Percentiles rank a stretch among this genome's conserved stretches.
Conservation (phyloP, 345 rosid species). For the Limnanthes douglasii region DNA sequence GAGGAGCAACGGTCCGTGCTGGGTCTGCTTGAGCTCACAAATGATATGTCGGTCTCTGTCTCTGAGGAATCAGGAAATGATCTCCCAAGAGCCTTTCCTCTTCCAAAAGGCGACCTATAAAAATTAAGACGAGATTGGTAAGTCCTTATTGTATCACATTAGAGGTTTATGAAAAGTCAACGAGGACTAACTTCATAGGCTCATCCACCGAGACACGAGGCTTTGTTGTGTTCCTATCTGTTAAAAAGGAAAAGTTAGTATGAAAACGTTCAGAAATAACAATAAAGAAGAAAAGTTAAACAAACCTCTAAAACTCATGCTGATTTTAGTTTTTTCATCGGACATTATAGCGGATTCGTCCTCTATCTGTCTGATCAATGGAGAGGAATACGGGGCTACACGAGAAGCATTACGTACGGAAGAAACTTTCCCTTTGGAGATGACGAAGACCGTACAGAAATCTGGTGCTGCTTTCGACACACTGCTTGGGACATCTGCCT, state of each 20-base stretch:
- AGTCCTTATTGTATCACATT: not conserved
- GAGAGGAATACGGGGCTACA: conserved; percentile 47
- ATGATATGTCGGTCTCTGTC: conserved; percentile 57
- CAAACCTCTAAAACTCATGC: conserved; percentile 37
- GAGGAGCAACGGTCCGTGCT: conserved; percentile 43
- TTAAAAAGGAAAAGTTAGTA: conserved; percentile 6
- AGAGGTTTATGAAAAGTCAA: not conserved
- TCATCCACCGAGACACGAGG: conserved; percentile 34
- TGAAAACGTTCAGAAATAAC: not conserved
- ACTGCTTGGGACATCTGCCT: conserved; percentile 40
- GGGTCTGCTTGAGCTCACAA: conserved; percentile 71
- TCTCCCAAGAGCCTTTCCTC: conserved; percentile 20
- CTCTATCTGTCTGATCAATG: conserved; percentile 37
- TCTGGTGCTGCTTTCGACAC: conserved; percentile 60
- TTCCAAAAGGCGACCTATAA: conserved; percentile 40
- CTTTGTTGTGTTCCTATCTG: conserved; percentile 30
- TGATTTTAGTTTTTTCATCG: conserved; percentile 16
- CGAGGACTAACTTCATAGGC: conserved; percentile 30
- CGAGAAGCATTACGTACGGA: conserved; percentile 40
- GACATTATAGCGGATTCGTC: conserved; percentile 12
- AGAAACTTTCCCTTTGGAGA: conserved; percentile 67
- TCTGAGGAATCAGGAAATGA: conserved; percentile 34
- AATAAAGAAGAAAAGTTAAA: not conserved
- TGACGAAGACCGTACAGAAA: conserved; percentile 68
- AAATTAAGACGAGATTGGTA: not conserved